A percentile compares a stretch with the other conserved stretches of the same genome.
Evolutionary conservation across 1,284 basidiomycete species (phyloP).

Genomic region (Fomitopsis schrenkii): DNA sequence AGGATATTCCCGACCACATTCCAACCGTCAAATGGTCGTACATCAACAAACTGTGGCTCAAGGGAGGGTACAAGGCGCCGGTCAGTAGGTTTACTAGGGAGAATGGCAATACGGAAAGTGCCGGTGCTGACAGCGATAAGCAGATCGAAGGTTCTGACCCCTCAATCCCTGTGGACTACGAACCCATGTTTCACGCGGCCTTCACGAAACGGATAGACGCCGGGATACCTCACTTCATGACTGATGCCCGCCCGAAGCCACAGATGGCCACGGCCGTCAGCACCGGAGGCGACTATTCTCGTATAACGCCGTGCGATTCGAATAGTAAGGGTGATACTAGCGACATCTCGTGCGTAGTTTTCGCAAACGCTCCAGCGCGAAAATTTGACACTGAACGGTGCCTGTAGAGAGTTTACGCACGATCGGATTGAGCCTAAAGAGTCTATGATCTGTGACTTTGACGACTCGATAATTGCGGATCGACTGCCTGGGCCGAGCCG

Average conservation of each 20-base stretch:
- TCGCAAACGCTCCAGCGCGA: not conserved
- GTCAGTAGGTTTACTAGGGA: not conserved
- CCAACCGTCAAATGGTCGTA: constrained; percentile 63
- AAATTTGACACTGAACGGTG: constrained; percentile 5
- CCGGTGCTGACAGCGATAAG: not conserved
- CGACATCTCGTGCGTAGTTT: constrained; percentile 19
- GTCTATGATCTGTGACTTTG: not conserved
- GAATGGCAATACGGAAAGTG: not conserved
- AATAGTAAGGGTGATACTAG: constrained; percentile 4
- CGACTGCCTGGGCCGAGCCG: not conserved
- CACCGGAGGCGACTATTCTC: not conserved
- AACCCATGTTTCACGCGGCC: constrained; percentile 39
- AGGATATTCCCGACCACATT: constrained; percentile 56
- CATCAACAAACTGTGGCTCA: constrained; percentile 32
- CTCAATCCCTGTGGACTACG: constrained; percentile 27
- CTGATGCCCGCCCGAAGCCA: not conserved
- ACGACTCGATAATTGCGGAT: not conserved
- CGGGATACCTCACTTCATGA: constrained; percentile 17
- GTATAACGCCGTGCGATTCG: not conserved
- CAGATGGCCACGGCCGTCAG: not conserved
- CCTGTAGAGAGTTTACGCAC: constrained; percentile 19
- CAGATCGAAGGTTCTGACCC: constrained; percentile 1
- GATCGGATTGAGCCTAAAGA: constrained; percentile 9
- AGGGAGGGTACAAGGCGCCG: constrained; percentile 3
- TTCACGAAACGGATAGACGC: constrained; percentile 46